Percentiles rank a stretch among this genome's conserved stretches.
Evolutionary conservation across 2,329 filamentous ascomycete species (phyloP).

Genomic region (Phaeosphaeriaceae sp.): DNA sequence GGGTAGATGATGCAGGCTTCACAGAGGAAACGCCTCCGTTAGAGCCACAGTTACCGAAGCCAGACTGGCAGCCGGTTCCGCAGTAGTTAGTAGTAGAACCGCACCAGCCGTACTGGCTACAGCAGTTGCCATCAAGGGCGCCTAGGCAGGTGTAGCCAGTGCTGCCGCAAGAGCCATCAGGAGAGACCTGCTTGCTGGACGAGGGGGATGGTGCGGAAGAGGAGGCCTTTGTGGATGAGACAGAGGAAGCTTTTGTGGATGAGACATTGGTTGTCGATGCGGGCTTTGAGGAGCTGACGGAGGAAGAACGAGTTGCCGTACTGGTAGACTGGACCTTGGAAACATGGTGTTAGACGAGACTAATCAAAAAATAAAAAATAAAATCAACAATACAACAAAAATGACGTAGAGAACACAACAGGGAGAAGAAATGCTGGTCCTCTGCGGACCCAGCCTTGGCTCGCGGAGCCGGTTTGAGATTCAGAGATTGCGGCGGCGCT

Average conservation of each 20-base stretch:
- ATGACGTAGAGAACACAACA: conserved; percentile 6
- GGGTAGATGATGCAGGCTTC: conserved; percentile 1
- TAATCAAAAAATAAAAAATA: neutral
- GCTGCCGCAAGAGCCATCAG: conserved; percentile 53
- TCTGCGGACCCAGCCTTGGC: conserved; percentile 2
- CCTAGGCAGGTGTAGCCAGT: conserved; percentile 51
- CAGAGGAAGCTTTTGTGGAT: too few relatives aligned
- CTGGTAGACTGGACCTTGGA: conserved; percentile 1
- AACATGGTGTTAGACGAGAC: conserved; percentile 10
- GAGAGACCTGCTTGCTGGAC: conserved; percentile 39
- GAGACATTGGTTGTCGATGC: too few relatives aligned
- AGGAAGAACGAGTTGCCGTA: conserved; percentile 5
- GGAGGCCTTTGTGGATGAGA: conserved; percentile 5
- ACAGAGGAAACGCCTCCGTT: conserved; percentile 1
- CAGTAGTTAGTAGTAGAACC: conserved; percentile 36
- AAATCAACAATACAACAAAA: conserved; percentile 8
- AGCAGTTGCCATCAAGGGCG: conserved; percentile 53
- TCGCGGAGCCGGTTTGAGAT: conserved; percentile 3
- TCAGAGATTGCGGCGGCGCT: conserved; percentile 1
- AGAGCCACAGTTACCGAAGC: conserved; percentile 38
- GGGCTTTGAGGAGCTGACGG: neutral
- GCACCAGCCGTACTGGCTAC: conserved; percentile 47
- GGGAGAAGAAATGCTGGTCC: conserved; percentile 7
- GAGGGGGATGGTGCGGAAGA: conserved; percentile 10
- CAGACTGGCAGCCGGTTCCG: conserved; percentile 40